phyloP scores from a whole-genome alignment of 2,329 filamentous ascomycete species.

The Penicillium nordicum region DNA sequence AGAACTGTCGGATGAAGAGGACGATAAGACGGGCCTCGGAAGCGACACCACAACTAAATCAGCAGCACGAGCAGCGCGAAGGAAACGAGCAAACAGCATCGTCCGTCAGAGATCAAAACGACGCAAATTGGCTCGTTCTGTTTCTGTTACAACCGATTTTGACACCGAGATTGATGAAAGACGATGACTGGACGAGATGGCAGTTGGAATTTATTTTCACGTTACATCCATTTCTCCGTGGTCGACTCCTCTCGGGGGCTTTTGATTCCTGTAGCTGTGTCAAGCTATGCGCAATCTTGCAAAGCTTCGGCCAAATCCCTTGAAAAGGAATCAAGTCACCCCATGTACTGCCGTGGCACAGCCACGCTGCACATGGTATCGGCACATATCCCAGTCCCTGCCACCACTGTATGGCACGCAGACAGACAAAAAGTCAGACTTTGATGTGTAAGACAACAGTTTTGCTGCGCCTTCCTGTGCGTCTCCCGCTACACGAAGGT shows the following conservation, averaged over 20 bases:
- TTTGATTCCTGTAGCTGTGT: background rate
- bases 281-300: background rate
- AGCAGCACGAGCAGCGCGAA: constrained; percentile 1
- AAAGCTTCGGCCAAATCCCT: background rate
- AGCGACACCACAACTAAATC: constrained; percentile 4
- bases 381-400: background rate
- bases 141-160: constrained; percentile 19
- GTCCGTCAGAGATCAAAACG: constrained; percentile 27
- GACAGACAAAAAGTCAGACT: background rate
- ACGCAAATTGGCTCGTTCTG: constrained; percentile 21
- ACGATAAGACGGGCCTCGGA: constrained; percentile 1
- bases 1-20: constrained; percentile 25
- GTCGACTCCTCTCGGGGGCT: background rate
- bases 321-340: background rate
- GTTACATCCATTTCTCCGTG: background rate
- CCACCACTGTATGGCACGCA: background rate
- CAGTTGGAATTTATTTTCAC: background rate
- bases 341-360: background rate
- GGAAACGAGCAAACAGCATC: constrained; percentile 4
- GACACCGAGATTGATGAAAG: constrained; percentile 22
- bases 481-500: background rate
- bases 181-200: background rate
- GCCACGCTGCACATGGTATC: constrained; percentile 5
- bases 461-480: background rate
- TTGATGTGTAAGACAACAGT: background rate